Percentiles rank a stretch among this genome's conserved stretches.
Evolutionary conservation across 148 eudicot species (phyloP).

Genomic region (Nepenthes mirabilis): DNA sequence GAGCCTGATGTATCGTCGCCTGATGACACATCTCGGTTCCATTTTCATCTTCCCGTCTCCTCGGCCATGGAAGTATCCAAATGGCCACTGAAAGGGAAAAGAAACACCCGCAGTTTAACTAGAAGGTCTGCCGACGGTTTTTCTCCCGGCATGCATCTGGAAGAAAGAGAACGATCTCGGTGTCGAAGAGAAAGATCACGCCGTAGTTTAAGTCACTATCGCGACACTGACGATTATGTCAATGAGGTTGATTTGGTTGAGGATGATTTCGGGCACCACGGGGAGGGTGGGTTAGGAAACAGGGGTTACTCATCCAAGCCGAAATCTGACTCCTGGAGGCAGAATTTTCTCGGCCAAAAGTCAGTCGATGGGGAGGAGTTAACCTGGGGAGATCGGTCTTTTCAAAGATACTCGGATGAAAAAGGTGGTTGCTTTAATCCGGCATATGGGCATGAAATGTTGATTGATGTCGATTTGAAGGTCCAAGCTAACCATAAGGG

Average conservation of each 20-base stretch:
- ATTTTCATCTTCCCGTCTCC: slow-evolving; percentile 21
- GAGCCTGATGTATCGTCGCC: slow-evolving; percentile 33
- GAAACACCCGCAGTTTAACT: slow-evolving; percentile 48
- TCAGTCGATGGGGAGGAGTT: slow-evolving; percentile 35
- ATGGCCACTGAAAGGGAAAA: slow-evolving; percentile 84
- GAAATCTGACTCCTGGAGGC: slow-evolving; percentile 24
- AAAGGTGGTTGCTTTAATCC: slow-evolving; percentile 33
- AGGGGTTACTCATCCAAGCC: slow-evolving; percentile 17
- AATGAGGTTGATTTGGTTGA: slow-evolving; percentile 28
- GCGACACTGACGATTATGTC: slow-evolving; percentile 18
- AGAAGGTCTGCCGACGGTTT: slow-evolving; percentile 31
- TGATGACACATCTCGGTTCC: slow-evolving; percentile 29
- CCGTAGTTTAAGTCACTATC: slow-evolving; percentile 20
- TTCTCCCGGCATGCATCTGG: slow-evolving; percentile 16
- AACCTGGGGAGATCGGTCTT: slow-evolving; percentile 37
- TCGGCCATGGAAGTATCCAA: slow-evolving; percentile 43
- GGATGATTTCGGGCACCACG: slow-evolving; percentile 24
- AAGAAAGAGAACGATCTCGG: slow-evolving; percentile 23
- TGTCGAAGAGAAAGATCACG: neutral
- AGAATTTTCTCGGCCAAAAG: slow-evolving; percentile 16
- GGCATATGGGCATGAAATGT: slow-evolving; percentile 31
- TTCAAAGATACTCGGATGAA: slow-evolving; percentile 46
- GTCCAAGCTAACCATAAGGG: slow-evolving; percentile 71
- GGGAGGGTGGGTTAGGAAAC: slow-evolving; percentile 19
- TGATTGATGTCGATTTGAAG: slow-evolving; percentile 72